Base-by-base conservation (phyloP, 305 asterid species). In the Euphrasia arctica region DNA sequence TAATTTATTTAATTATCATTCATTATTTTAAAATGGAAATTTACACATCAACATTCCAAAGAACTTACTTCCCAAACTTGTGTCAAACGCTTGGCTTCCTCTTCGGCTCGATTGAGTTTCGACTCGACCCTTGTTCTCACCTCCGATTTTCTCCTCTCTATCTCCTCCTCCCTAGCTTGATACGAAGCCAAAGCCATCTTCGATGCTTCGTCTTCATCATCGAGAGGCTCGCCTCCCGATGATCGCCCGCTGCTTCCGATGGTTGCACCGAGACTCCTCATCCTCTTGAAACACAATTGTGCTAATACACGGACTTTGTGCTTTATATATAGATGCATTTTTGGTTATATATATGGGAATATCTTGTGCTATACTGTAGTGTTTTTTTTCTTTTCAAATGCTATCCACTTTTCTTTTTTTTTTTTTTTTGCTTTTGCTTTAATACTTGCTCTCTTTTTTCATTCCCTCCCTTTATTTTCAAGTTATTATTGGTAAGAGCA, bases 1-100 rank as follows among this genome's bases (percentile, higher is more conserved):
- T 18, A 18, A 18, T 18, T 18, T 18, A 18, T 18, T 18, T 18
- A 18, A 18, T 18, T 18, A 18, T 18, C 1, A 18, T 18, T 18
- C 22, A 18, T 18, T 31, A 31, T 31, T 31, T 31, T 2, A 31
- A 4, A 31, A 31, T 31, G 34, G 34, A 31, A 18, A 18, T 31
- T 31, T 31, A 31, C 1, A 31, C 1, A 31, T 31, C 3, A 31
- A 31, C 34, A 31, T 31, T 31, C 5, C 34, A 31, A 31, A 31
- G 27, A 59, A 66, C 68, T 60, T 68, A 87, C 97, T 65, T 89
- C 96, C 93, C 91, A 84, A 12, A 88, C 84, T 70, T 82, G 95
- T 0, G 89, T 81, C 77, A 91, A 70, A 45, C 88, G 88, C 73
- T 64, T 81, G 2, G 94, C 78, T 74, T 86, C 85, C 67, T 86